phyloP scores from a whole-genome alignment of 768 basidiomycete species.

The Pisolithus tinctorius region DNA sequence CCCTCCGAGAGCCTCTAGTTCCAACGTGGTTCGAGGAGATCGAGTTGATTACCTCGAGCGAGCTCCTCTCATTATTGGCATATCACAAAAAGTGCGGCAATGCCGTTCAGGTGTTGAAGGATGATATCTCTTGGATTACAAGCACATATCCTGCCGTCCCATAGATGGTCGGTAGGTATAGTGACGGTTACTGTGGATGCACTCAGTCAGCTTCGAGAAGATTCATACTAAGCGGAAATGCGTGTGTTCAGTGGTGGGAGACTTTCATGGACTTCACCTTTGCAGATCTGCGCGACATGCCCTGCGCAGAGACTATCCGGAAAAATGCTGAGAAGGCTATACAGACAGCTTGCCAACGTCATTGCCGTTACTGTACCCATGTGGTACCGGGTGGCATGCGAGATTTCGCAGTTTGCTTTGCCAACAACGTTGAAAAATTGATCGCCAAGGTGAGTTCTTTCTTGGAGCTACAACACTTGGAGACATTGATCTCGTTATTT shows the following conservation, averaged over 20 bases:
- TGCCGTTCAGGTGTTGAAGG: slow-evolving; percentile 4
- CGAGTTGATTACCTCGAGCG: slow-evolving; percentile 17
- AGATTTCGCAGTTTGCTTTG: slow-evolving; percentile 6
- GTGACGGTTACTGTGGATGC: not conserved
- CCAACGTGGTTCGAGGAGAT: slow-evolving; percentile 21
- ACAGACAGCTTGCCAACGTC: not conserved
- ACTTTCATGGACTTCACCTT: slow-evolving; percentile 12
- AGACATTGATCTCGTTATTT: no score
- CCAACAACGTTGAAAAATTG: slow-evolving; percentile 7
- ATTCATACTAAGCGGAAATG: not conserved
- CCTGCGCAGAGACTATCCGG: slow-evolving; percentile 10
- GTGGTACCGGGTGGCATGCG: slow-evolving; percentile 7
- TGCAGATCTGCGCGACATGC: slow-evolving; percentile 10
- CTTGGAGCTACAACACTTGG: not conserved
- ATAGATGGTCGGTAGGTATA: not conserved
- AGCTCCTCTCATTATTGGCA: slow-evolving; percentile 19
- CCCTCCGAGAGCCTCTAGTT: slow-evolving; percentile 20
- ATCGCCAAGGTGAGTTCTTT: slow-evolving; percentile 6
- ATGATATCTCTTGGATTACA: slow-evolving; percentile 8
- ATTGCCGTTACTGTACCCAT: not conserved
- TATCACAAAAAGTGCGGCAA: slow-evolving; percentile 13
- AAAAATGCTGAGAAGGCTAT: not conserved
- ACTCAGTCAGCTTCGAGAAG: not conserved
- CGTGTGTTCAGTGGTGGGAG: slow-evolving; percentile 13
- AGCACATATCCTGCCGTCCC: slow-evolving; percentile 1